phyloP scores from a whole-genome alignment of 83 land plant genomes.

The Picea abies region DNA sequence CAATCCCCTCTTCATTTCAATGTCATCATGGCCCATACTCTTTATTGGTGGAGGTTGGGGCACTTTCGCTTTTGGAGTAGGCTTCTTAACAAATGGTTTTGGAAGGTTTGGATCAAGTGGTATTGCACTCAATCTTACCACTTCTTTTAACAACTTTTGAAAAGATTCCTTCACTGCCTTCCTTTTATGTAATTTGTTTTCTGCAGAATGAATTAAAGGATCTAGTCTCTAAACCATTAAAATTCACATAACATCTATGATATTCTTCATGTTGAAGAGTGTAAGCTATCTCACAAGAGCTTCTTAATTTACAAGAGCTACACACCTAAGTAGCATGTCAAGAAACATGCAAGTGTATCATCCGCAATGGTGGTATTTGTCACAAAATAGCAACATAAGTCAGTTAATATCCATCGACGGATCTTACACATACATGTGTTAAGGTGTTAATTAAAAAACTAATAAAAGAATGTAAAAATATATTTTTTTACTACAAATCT shows the following conservation, averaged over 20 bases:
- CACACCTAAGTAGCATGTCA: constrained; percentile 48
- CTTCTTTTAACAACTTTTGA: constrained; percentile 62
- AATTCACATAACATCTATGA: constrained; percentile 56
- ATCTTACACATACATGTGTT: too few species aligned
- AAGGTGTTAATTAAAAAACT: too few species aligned
- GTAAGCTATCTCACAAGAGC: neutral
- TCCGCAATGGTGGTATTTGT: too few species aligned
- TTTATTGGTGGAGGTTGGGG: neutral
- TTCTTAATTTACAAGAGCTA: constrained; percentile 62
- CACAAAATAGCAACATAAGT: too few species aligned
- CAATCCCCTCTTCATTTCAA: too few species aligned
- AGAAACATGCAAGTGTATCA: neutral
- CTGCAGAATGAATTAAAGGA: constrained; percentile 45
- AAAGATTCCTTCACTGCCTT: constrained; percentile 53
- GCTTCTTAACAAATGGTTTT: constrained; percentile 56
- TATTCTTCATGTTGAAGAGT: constrained; percentile 55
- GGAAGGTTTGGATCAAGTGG: constrained; percentile 74
- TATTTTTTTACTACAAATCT: too few species aligned
- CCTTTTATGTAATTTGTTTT: constrained; percentile 33
- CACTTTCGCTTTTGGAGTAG: neutral
- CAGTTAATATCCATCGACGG: too few species aligned
- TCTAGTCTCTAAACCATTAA: constrained; percentile 64
- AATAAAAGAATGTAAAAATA: too few species aligned
- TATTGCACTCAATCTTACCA: constrained; percentile 60
- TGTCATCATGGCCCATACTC: too few species aligned